phyloP scores from a whole-genome alignment of 2,329 filamentous ascomycete species.

The Leptographium wingfieldii region DNA sequence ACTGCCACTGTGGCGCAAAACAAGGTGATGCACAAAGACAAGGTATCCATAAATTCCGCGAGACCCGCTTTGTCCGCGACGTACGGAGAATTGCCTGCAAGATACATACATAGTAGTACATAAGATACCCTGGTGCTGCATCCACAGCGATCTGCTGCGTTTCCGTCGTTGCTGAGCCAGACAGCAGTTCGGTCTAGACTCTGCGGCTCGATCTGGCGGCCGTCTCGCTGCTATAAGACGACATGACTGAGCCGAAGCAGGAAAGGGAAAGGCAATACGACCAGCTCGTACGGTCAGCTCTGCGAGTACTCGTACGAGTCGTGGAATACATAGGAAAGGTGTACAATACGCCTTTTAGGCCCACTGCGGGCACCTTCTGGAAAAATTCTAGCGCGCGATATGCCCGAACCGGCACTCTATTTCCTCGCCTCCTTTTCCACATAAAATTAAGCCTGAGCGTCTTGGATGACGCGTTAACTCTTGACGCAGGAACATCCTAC shows the following conservation, averaged over 20 bases:
- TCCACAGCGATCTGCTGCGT: not conserved
- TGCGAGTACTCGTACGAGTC: not conserved
- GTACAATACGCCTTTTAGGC: not conserved
- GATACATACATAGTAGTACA: no score
- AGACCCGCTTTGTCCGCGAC: not conserved
- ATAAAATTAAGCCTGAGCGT: not conserved
- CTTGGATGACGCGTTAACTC: not conserved
- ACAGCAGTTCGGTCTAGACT: not conserved
- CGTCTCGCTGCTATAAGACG: not conserved
- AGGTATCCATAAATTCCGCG: not conserved
- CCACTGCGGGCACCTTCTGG: not conserved
- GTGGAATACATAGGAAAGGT: not conserved
- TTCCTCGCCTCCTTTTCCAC: not conserved
- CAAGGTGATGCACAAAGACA: not conserved
- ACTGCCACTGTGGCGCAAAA: not conserved
- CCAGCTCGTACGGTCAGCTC: not conserved
- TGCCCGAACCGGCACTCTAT: not conserved
- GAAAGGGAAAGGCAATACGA: not conserved
- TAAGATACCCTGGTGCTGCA: not conserved
- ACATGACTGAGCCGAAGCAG: not conserved
- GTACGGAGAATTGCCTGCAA: not conserved
- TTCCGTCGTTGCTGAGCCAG: not conserved
- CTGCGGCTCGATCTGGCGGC: not conserved
- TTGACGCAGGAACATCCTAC: not conserved
- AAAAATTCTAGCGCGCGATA: constrained; percentile 1